Evolutionary conservation across 1,284 basidiomycete genomes (phyloP), one percentile per base, ranked within the genome.

Genomic region (Ganoderma boninense): DNA sequence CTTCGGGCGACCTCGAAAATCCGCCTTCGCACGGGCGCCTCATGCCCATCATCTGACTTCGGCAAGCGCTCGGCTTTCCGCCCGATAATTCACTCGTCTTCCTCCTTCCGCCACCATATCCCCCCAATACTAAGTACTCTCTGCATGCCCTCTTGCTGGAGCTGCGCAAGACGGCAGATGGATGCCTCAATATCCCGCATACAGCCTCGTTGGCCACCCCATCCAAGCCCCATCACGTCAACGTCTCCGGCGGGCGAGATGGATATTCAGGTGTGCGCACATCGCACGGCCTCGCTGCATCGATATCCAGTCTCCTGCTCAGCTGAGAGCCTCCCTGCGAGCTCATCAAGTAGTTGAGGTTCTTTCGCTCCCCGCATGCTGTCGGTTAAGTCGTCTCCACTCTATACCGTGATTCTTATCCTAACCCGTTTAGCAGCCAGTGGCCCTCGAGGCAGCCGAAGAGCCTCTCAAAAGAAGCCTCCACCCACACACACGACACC

Each of bases 1-100:
- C 46, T 29, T 32, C 65, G 13, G 18, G 35, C 90, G 81, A 75
- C 61, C 42, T 46, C 16, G 65, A 65, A 67, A 69, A 66, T 43
- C 69, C 54, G 65, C 49, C 64, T 18, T n/a, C 29, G 32, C 32
- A 11, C 64, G 20, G 59, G 68, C 71, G 69, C 49, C 64, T 72
- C 32, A 14, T 23, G 23, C 71, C 56, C 66, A 71, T 72, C 73
- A 74, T 67, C 69, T 74, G 73, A 74, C 73, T 40, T 52, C 66
- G 63, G 68, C 38, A 38, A 44, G 44, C 29, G 29, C 64, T 69
- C 68, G 67, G 71, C 65, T 69, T 70, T 65, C 18, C 52, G 69
- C 56, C 71, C 71, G 69, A 26, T 23, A 26, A 43, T 26, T 14
- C 40, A 4, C 20, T 20, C 38, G 6, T 8, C n/a, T n/a, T 40